These are phyloP conservation scores for Infundibulicybe gibba DNA, from an alignment of 768 basidiomycete genomes.

Conservation along the genomic window DNA sequence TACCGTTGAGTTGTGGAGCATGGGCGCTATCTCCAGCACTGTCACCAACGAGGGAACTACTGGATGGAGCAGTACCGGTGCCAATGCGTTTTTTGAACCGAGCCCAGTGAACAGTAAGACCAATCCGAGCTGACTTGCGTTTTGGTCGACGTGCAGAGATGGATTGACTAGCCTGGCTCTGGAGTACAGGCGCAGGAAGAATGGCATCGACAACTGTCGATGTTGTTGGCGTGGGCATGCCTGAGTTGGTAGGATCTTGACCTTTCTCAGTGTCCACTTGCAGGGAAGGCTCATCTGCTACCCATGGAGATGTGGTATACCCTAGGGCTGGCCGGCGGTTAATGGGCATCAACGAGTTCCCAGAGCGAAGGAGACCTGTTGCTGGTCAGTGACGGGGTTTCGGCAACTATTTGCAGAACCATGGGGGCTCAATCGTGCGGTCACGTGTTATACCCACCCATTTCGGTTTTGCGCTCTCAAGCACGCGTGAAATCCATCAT, in stretches of 20 bases:
- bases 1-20: slow-evolving; percentile 13
- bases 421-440: no score
- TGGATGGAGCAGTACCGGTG: slow-evolving; percentile 52
- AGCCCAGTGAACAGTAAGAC: slow-evolving; percentile 41
- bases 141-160: slow-evolving; percentile 20
- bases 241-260: slow-evolving; percentile 5
- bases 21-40: slow-evolving; percentile 39
- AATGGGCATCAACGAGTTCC: slow-evolving; percentile 10
- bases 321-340: slow-evolving; percentile 8
- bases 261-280: slow-evolving; percentile 8
- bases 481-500: no score
- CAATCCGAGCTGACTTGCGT: slow-evolving; percentile 35
- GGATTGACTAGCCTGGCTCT: slow-evolving; percentile 18
- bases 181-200: slow-evolving; percentile 41
- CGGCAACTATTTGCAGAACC: no score
- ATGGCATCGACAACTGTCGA: slow-evolving; percentile 21
- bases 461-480: background rate
- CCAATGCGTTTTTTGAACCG: slow-evolving; percentile 52
- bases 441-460: no score
- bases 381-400: no score
- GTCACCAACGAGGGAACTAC: slow-evolving; percentile 48
- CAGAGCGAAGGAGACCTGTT: background rate
- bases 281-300: slow-evolving; percentile 9
- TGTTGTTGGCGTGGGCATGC: slow-evolving; percentile 18
- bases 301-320: slow-evolving; percentile 12